phyloP scores from a whole-genome alignment of 805 yeast species.

The Wickerhamiella occidentalis region DNA sequence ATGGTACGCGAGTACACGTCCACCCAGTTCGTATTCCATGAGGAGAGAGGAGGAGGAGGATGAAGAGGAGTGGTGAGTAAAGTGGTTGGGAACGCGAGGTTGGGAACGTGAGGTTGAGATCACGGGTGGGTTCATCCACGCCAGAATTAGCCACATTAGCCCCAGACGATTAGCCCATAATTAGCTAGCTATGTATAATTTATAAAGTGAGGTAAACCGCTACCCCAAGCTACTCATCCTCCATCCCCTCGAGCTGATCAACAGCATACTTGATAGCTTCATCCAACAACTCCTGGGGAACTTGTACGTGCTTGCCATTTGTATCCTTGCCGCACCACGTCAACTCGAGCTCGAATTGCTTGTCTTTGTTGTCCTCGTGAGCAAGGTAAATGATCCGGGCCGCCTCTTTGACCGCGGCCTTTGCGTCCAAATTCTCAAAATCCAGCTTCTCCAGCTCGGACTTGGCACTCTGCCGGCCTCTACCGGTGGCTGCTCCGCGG shows the following conservation, averaged over 20 bases:
- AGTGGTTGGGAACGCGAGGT: not conserved
- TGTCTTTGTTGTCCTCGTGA: slow-evolving; percentile 95
- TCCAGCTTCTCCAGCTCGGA: slow-evolving; percentile 88
- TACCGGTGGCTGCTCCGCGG: slow-evolving; percentile 93
- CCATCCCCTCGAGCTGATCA: slow-evolving; percentile 67
- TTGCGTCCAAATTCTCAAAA: slow-evolving; percentile 51
- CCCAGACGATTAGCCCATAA: no score
- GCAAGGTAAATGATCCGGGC: slow-evolving; percentile 88
- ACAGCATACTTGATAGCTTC: slow-evolving; percentile 80
- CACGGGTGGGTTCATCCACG: no score
- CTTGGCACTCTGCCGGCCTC: slow-evolving; percentile 97
- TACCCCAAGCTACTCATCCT: slow-evolving; percentile 24
- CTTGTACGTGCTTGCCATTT: slow-evolving; percentile 62
- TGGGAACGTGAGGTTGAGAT: no score
- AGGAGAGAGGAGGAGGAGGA: not conserved
- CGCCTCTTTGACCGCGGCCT: slow-evolving; percentile 83
- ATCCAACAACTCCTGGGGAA: slow-evolving; percentile 64
- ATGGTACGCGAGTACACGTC: slow-evolving; percentile 63
- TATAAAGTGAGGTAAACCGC: no score
- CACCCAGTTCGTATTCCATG: slow-evolving; percentile 15
- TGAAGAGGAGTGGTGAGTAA: not conserved
- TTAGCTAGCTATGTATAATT: no score
- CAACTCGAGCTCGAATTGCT: slow-evolving; percentile 89
- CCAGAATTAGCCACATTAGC: no score
- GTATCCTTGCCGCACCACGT: slow-evolving; percentile 71